Evolutionary conservation across 2,329 filamentous ascomycete species (phyloP).

Genomic region (Aspergillus chevalieri): DNA sequence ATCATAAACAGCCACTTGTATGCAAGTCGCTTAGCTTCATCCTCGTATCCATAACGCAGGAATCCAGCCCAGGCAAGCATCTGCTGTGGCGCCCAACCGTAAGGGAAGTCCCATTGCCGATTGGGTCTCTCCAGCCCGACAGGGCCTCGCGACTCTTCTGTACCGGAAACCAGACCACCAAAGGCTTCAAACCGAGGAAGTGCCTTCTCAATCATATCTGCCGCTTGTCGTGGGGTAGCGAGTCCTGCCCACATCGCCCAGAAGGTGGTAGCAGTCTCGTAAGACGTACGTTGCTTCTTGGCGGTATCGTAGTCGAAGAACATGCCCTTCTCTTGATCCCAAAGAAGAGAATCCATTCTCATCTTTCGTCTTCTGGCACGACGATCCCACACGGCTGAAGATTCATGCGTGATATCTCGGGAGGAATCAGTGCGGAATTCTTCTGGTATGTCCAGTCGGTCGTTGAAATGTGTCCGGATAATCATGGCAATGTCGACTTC

Average conservation of each 20-base stretch:
- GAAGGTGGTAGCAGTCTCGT: constrained; percentile 89
- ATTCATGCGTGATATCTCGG: constrained; percentile 65
- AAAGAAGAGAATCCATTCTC: constrained; percentile 86
- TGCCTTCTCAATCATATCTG: constrained; percentile 69
- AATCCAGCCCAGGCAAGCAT: constrained; percentile 96
- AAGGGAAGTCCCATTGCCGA: constrained; percentile 97
- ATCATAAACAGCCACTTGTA: constrained; percentile 99
- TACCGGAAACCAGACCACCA: constrained; percentile 83
- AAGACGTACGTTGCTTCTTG: constrained; percentile 70
- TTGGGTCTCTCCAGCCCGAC: constrained; percentile 80
- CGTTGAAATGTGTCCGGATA: constrained; percentile 77
- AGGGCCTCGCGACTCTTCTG: constrained; percentile 76
- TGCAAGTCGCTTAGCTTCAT: constrained; percentile 79
- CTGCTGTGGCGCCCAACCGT: constrained; percentile 97
- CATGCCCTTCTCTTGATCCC: constrained; percentile 88
- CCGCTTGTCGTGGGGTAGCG: constrained; percentile 78
- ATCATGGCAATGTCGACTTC: constrained; percentile 85
- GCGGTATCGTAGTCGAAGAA: constrained; percentile 95
- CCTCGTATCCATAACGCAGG: constrained; percentile 82
- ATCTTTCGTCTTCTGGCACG: constrained; percentile 77
- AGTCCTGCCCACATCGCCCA: constrained; percentile 97
- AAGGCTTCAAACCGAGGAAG: constrained; percentile 82
- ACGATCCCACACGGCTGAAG: constrained; percentile 84
- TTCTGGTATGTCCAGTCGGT: constrained; percentile 71
- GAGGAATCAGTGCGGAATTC: constrained; percentile 69